These are phyloP conservation scores for Monosporascus sp. DNA, from an alignment of 2,329 filamentous ascomycete species.

Conservation along the genomic window DNA sequence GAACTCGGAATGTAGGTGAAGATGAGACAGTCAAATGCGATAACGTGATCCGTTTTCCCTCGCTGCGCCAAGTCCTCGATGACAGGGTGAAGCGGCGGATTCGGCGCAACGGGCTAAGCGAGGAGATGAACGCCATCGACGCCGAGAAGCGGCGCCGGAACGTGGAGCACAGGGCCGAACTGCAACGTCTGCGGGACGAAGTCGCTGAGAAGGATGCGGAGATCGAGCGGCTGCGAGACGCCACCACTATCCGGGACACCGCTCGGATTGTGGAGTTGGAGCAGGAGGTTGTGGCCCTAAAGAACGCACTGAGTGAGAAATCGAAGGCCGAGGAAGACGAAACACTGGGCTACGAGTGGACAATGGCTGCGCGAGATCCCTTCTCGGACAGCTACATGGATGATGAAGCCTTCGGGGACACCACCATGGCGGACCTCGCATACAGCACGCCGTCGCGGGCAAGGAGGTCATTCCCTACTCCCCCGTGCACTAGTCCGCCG, in stretches of 20 bases:
- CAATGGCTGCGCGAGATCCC: constrained; percentile 42
- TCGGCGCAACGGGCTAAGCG: constrained; percentile 51
- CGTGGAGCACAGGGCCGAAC: constrained; percentile 37
- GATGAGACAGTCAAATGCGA: constrained; percentile 15
- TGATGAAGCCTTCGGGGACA: constrained; percentile 42
- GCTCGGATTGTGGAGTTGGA: constrained; percentile 33
- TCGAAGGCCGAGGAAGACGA: constrained; percentile 6
- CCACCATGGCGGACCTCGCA: constrained; percentile 44
- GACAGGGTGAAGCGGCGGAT: constrained; percentile 50
- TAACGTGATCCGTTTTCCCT: constrained; percentile 40
- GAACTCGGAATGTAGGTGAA: constrained; percentile 8
- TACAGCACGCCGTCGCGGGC: constrained; percentile 45
- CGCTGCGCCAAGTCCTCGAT: constrained; percentile 48
- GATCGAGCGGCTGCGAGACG: constrained; percentile 47
- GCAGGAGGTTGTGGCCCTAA: constrained; percentile 28
- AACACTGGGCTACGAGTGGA: constrained; percentile 41
- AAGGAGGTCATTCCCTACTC: constrained; percentile 47
- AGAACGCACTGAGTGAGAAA: constrained; percentile 21
- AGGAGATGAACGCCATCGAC: constrained; percentile 51
- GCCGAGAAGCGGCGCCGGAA: constrained; percentile 39
- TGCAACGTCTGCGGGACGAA: constrained; percentile 43
- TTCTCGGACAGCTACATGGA: constrained; percentile 40
- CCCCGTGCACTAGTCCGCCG: constrained; percentile 50
- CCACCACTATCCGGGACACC: constrained; percentile 42
- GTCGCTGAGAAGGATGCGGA: constrained; percentile 47